These are phyloP conservation scores for Amaranthus palmeri DNA, from an alignment of 148 eudicot genomes.

Conservation along the genomic window DNA sequence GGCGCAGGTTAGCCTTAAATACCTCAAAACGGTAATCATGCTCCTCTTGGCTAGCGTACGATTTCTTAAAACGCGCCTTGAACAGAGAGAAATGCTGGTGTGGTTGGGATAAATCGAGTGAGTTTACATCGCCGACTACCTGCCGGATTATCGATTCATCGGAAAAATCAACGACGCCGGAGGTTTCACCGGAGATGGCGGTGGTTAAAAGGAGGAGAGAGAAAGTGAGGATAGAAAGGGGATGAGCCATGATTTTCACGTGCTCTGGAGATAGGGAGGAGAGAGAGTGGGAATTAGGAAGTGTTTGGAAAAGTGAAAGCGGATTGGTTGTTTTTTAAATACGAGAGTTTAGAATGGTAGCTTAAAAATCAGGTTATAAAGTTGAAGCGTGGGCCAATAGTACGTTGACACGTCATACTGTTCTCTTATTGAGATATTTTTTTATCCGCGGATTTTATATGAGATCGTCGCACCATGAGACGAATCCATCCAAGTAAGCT, in stretches of 20 bases:
- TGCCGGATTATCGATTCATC: constrained; percentile 42
- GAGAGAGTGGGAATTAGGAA: background rate
- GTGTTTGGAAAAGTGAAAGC: background rate
- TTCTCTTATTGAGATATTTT: too few species aligned
- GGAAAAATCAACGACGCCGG: constrained; percentile 12
- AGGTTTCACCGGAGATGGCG: background rate
- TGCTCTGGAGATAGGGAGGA: background rate
- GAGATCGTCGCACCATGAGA: too few species aligned
- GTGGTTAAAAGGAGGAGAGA: constrained; percentile 30
- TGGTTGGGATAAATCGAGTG: constrained; percentile 25
- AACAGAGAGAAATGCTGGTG: constrained; percentile 57
- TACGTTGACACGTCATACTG: background rate
- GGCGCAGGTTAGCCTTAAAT: constrained; percentile 50
- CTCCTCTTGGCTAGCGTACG: constrained; percentile 47
- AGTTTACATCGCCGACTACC: constrained; percentile 24
- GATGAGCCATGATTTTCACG: constrained; percentile 29
- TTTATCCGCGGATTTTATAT: too few species aligned
- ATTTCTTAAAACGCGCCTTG: constrained; percentile 40
- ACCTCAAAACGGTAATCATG: constrained; percentile 57
- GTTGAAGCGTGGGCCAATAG: background rate
- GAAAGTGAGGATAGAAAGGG: constrained; percentile 32
- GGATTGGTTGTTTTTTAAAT: background rate
- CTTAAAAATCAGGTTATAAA: background rate
- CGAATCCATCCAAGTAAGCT: too few species aligned
- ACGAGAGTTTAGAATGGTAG: background rate